Evolutionary conservation across 2,329 filamentous ascomycete species (phyloP).

Genomic region (Calonectria pteridis): DNA sequence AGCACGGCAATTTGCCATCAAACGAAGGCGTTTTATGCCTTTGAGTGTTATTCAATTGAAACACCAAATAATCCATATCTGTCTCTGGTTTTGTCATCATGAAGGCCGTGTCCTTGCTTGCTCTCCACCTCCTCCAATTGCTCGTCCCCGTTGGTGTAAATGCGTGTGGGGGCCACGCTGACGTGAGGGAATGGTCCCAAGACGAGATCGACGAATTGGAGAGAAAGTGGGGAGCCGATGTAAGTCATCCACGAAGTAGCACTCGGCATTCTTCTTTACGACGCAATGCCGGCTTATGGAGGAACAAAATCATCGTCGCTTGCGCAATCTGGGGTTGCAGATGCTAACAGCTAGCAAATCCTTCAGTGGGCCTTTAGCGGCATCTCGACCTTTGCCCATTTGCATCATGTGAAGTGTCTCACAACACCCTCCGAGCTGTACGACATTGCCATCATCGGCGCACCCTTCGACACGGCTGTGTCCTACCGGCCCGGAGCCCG

Average conservation of each 20-base stretch:
- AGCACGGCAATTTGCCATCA: background rate
- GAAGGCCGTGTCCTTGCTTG: background rate
- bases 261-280: background rate
- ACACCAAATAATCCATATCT: background rate
- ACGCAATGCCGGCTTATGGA: background rate
- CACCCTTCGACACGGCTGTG: slow-evolving; percentile 78
- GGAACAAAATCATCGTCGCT: background rate
- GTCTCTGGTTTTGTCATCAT: background rate
- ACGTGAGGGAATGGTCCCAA: slow-evolving; percentile 3
- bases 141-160: background rate
- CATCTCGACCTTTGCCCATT: slow-evolving; percentile 78
- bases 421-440: slow-evolving; percentile 69
- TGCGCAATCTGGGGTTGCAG: background rate
- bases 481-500: slow-evolving; percentile 64
- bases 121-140: background rate
- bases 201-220: slow-evolving; percentile 5
- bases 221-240: slow-evolving; percentile 11
- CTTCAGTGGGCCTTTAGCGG: slow-evolving; percentile 65
- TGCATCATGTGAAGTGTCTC: slow-evolving; percentile 73
- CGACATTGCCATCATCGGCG: slow-evolving; percentile 76
- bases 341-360: background rate
- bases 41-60: background rate
- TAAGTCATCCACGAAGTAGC: background rate
- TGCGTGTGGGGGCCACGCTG: background rate
- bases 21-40: background rate